Evolutionary conservation across 805 yeast species (phyloP), one percentile per base, ranked within the genome.

Genomic region (Myxozyma vanderwaltii): DNA sequence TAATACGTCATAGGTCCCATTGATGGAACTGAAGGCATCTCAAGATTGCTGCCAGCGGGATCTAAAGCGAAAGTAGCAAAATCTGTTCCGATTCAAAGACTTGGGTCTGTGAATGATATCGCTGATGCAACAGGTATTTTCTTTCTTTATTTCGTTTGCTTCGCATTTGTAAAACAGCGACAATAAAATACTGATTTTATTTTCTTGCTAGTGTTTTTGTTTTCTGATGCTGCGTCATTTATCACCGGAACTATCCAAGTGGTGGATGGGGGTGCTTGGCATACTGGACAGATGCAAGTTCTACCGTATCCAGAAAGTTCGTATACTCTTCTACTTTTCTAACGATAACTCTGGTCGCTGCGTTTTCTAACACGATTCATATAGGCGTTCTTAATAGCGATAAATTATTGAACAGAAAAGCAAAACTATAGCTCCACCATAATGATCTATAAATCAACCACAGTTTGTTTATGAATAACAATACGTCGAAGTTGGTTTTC

Each of bases 261-360:
- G 17, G 96, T 92, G 4, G 98, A 91, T 74, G 97, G 97, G 53
- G 98, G 86, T 1, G 79, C 82, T 58, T 91, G 97, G 64, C 64
- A 61, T n/a, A 40, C 41, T 3, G 54, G 61, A 1, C 64, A 61
- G 54, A 23, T 24, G 43, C 50, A 31, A 8, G 23, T 29, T 6
- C 29, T 56, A 26, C 56, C 59, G 2, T 61, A 61, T 58, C 64
- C 64, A 12, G 62, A 61, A 19, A 27, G 58, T 49, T 24, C 19
- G 38, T 29, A 8, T 5, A 24, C 10, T 7, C 19, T 10, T n/a
- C 8, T 8, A n/a, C 17, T n/a, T 38, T 38, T 33, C 27, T 47
- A 2, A 27, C n/a, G 8, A 29, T n/a, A 45, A 29, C 4, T 6
- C 12, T 27, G n/a, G 26, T 15, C 8, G 24, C 23, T 24, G 17